Base-by-base conservation (phyloP, 2,329 filamentous ascomycete species). In the Didymella exigua region DNA sequence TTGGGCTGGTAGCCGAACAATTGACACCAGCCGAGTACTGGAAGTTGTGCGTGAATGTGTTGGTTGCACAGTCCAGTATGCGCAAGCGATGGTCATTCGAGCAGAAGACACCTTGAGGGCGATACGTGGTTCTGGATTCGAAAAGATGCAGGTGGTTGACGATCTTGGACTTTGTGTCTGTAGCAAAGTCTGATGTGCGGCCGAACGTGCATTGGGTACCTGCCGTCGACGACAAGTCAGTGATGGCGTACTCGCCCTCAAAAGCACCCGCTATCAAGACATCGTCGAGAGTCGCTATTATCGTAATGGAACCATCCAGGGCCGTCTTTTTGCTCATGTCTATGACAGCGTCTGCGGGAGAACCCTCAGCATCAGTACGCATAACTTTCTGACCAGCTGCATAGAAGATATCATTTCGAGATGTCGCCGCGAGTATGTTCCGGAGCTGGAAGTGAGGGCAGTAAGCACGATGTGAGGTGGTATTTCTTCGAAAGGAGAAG, bases 1-100 rank as follows among this genome's bases (percentile, higher is more conserved):
- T 87, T 0, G 89, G 86, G 1, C 88, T 90, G 1, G 89, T 80
- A 1, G 88, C 86, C 1, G 88, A 84, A 75, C 88, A 91, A 73
- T 93, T 93, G 56, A 91, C 79, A 2, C 89, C 80, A 61, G 84
- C 82, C 0, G 80, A 73, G 69, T 88, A 91, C 40, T 72, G 76
- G 57, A 81, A 79, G 27, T 82, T 76, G 31, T 81, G 77, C 5
- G 84, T 76, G 58, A 89, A 85, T 21, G 77, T 82, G 58, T 89
- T 83, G 4, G 84, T 82, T 29, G 71, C 73, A 62, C 79, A 79
- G 64, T 86, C 83, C 26, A 86, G 76, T 24, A 82, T 71, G 8
- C 83, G 82, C 11, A 86, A 70, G 34, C 79, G 78, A 34, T 76
- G 71, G 67, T 86, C 84, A 62, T 86, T 86, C 3, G 83, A 85